phyloP scores from a whole-genome alignment of 805 yeast species.

The Hemisphaericaspora nanyangensis region DNA sequence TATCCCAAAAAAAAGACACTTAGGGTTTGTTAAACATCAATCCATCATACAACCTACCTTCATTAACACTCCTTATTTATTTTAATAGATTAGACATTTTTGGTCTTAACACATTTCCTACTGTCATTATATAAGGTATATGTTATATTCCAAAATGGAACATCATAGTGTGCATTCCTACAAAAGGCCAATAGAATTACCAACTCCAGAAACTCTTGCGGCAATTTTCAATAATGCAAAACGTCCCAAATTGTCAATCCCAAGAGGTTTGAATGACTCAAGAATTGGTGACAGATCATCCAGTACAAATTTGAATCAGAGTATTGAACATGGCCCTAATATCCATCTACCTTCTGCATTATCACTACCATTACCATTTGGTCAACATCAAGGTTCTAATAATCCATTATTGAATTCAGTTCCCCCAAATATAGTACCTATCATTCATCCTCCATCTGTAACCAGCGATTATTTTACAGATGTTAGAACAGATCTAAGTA shows the following conservation, averaged over 20 bases:
- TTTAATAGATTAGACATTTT: too few relatives aligned
- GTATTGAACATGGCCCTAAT: not conserved
- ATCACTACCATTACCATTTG: not conserved
- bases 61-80: too few relatives aligned
- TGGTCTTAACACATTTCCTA: too few relatives aligned
- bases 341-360: not conserved
- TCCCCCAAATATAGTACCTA: slow-evolving; percentile 35
- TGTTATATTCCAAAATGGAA: too few relatives aligned
- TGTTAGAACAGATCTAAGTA: slow-evolving; percentile 13
- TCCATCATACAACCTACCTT: too few relatives aligned
- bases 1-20: too few relatives aligned
- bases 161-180: not conserved
- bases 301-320: not conserved
- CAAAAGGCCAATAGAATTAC: slow-evolving; percentile 8
- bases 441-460: slow-evolving; percentile 29
- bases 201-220: slow-evolving; percentile 11
- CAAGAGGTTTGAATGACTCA: not conserved
- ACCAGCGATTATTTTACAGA: slow-evolving; percentile 35
- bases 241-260: slow-evolving; percentile 1
- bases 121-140: too few relatives aligned
- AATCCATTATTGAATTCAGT: slow-evolving; percentile 28
- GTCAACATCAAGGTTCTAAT: slow-evolving; percentile 1
- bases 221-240: slow-evolving; percentile 10
- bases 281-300: not conserved
- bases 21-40: too few relatives aligned